Base-by-base conservation (phyloP, 371 early-diverging fungal genomes). In the Globomyces sp. region DNA sequence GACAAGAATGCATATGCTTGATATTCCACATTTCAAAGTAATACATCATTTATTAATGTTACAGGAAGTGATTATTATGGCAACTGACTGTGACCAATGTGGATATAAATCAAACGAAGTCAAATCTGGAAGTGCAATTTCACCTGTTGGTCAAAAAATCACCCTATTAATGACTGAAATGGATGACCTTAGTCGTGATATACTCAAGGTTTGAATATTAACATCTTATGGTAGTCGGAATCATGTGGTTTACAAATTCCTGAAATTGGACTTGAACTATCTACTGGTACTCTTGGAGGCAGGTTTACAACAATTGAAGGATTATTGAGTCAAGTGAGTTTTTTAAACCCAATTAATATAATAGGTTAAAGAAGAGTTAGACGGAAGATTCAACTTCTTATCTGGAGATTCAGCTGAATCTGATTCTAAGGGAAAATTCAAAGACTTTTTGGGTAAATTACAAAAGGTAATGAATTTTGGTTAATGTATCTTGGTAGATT, bases 261-360 rank as follows among this genome's bases (percentile, higher is more conserved):
- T 24, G 97, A 95, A 72, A 86, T 95, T 62, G 87, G 93, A 43
- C 77, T 96, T 48, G 88, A 90, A 69, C 67, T 83, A 43, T 80
- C 87, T 2, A 80, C 87, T n/a, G 96, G 96, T 55, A 95, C 97
- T 0, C 80, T 96, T 68, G 97, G 96, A 58, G 97, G 97, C n/a
- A 86, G 93, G 11, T 96, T 96, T 75, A 96, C 97, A 0, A 96
- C 97, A 0, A 88, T 96, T 24, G 97, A 96, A 79, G 97, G 97
- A 6, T 81, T 96, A 60, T 74, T 96, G 70, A 77, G 86, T 48
- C 93, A 96, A 77, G 90, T 96, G 1, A 24, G 24, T 24, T 24
- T 24, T 24, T 24, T 24, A 24, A 24, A 24, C 24, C 24, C 24
- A 24, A 24, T 24, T 24, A 24, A 24, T 24, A 24, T 24, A 24